Evolutionary conservation across 495 filamentous ascomycete genomes (phyloP), one percentile per base, ranked within the genome.

Genomic region (Pyrenopolyporus hunteri): DNA sequence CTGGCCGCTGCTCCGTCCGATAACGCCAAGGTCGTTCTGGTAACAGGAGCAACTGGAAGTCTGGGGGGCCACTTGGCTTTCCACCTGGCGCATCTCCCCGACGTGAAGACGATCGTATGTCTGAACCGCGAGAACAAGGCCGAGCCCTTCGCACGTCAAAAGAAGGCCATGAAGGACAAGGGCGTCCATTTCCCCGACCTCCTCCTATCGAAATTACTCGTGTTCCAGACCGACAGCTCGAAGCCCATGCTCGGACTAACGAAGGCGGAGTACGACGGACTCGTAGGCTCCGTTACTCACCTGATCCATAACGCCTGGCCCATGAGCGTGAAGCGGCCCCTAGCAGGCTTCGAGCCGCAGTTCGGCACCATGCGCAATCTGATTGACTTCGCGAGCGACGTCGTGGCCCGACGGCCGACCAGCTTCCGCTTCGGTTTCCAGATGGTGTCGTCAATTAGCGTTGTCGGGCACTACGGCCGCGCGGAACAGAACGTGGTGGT

Each of bases 301-400:
- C 75, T 86, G n/a, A 62, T 86, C 16, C 82, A 85, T 64, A 85
- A 82, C 35, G 83, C 80, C 1, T 85, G 81, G 82, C 81, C 79
- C 0, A 85, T 86, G 82, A 80, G 74, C 56, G 75, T 59, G 17
- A 78, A 67, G 23, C 68, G 77, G 1, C 69, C 75, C 0, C 19
- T 86, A 0, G 59, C 70, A 2, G 72, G 63, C 6, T 82, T 82
- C 29, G 81, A 82, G 51, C 42, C 74, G 0, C 82, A 85, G 50
- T 83, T 87, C 55, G 50, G 68, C 8, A 59, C 73, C 11, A 70
- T 84, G 71, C 69, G 73, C 1, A 80, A 80, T 43, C 65, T 85
- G 4, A 49, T 83, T 16, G 69, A 80, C 20, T 68, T 86, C 6
- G 79, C 80, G 0, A 23, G 63, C 0, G 77, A 74, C 0, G 71